phyloP scores from a whole-genome alignment of 306 rosid species.

The Acacia melanoxylon region DNA sequence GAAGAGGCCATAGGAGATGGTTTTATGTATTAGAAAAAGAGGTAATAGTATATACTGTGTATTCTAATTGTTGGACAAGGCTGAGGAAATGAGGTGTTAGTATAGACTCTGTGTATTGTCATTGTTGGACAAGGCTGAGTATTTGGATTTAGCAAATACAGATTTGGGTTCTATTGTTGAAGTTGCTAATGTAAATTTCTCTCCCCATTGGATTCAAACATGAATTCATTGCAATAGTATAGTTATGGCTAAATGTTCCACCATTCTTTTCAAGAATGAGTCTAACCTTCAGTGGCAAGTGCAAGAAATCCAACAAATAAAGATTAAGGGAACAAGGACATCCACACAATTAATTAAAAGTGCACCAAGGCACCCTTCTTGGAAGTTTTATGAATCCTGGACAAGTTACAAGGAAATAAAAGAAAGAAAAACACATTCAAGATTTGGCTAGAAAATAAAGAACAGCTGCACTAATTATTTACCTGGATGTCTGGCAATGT shows the following conservation, averaged over 20 bases:
- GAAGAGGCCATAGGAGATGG: not conserved
- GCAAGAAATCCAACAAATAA: slow-evolving; percentile 13
- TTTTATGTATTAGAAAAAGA: not conserved
- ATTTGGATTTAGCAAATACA: not conserved
- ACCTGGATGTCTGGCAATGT: slow-evolving; percentile 91
- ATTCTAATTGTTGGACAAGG: too few relatives aligned
- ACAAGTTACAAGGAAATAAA: slow-evolving; percentile 18
- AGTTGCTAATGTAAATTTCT: not conserved
- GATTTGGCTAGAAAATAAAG: not conserved
- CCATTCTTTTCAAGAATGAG: not conserved
- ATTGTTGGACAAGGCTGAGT: not conserved
- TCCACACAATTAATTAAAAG: not conserved
- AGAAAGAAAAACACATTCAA: slow-evolving; percentile 10
- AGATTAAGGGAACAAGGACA: slow-evolving; percentile 4
- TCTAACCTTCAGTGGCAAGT: not conserved
- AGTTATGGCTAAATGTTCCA: slow-evolving; percentile 12
- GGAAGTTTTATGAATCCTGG: slow-evolving; percentile 5
- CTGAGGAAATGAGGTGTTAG: too few relatives aligned
- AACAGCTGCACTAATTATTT: slow-evolving; percentile 8
- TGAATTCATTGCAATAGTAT: not conserved
- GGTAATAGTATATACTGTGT: not conserved
- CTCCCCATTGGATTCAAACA: not conserved
- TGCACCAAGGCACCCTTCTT: slow-evolving; percentile 14
- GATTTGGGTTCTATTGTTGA: not conserved
- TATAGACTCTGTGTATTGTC: not conserved